These are phyloP conservation scores for Candida sp. DNA, from an alignment of 1,139 yeast species.

Conservation along the genomic window DNA sequence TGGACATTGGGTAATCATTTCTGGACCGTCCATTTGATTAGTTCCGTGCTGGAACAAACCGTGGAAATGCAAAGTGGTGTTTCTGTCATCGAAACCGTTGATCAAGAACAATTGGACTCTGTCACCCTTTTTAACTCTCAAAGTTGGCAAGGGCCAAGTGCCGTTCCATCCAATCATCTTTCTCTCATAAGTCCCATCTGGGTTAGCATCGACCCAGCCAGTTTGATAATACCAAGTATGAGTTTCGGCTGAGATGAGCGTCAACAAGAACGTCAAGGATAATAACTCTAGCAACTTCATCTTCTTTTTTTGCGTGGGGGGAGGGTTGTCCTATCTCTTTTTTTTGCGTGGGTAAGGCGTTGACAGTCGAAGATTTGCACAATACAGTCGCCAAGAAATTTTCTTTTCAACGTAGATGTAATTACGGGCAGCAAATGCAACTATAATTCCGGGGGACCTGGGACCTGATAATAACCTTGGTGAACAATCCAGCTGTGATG, in stretches of 20 bases:
- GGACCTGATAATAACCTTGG: not conserved
- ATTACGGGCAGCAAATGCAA: too few species aligned
- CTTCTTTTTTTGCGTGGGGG: not conserved
- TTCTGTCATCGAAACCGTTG: constrained; percentile 56
- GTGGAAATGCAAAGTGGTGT: constrained; percentile 78
- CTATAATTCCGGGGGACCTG: not conserved
- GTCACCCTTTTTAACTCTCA: constrained; percentile 68
- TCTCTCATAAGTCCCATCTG: constrained; percentile 44
- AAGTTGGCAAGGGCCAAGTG: constrained; percentile 75
- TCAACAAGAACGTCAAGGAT: constrained; percentile 6
- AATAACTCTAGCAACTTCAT: constrained; percentile 9
- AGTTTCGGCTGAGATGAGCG: constrained; percentile 40
- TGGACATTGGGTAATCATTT: constrained; percentile 79
- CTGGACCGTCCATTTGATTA: constrained; percentile 79
- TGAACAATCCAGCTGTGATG: not conserved
- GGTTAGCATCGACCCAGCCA: constrained; percentile 52
- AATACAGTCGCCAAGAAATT: not conserved
- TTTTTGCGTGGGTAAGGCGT: too few species aligned
- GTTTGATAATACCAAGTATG: constrained; percentile 59
- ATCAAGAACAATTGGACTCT: constrained; percentile 60
- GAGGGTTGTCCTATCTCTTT: not conserved
- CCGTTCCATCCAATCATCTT: constrained; percentile 70
- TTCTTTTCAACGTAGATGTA: not conserved
- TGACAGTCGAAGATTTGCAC: not conserved
- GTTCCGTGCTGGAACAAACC: constrained; percentile 70